phyloP scores from a whole-genome alignment of 148 eudicot species.

The Cornus controversa region DNA sequence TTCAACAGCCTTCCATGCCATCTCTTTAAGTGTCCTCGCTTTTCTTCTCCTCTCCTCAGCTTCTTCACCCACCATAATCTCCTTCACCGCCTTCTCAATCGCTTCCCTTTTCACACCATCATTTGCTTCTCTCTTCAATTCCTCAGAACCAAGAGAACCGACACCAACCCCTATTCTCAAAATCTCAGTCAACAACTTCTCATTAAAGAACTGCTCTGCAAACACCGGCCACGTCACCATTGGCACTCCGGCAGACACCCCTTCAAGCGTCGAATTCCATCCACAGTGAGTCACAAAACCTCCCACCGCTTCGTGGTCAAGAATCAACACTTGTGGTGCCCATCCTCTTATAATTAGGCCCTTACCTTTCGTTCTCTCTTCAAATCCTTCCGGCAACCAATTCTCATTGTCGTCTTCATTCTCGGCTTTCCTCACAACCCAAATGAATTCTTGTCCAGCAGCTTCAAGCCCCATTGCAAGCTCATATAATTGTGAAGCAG shows the following conservation, averaged over 20 bases:
- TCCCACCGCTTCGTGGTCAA: constrained; percentile 19
- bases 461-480: constrained; percentile 13
- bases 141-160: constrained; percentile 17
- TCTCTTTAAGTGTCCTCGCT: constrained; percentile 3
- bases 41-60: constrained; percentile 19
- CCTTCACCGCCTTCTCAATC: constrained; percentile 16
- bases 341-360: constrained; percentile 24
- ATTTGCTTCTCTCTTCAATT: neutral
- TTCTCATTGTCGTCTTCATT: neutral
- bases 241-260: constrained; percentile 20
- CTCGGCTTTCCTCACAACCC: constrained; percentile 10
- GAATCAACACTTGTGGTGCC: constrained; percentile 26
- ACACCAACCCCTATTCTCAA: constrained; percentile 17
- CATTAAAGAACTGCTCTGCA: constrained; percentile 23
- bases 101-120: constrained; percentile 10
- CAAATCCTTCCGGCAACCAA: constrained; percentile 24
- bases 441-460: constrained; percentile 14
- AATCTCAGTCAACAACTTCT: constrained; percentile 20
- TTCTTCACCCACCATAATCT: constrained; percentile 21
- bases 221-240: constrained; percentile 21
- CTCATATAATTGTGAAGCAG: constrained; percentile 9
- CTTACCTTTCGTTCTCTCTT: constrained; percentile 16
- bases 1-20: constrained; percentile 24
- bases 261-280: constrained; percentile 24
- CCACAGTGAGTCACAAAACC: constrained; percentile 32